These are phyloP conservation scores for Xylariaceae sp. DNA, from an alignment of 2,329 filamentous ascomycete genomes.

Conservation along the genomic window DNA sequence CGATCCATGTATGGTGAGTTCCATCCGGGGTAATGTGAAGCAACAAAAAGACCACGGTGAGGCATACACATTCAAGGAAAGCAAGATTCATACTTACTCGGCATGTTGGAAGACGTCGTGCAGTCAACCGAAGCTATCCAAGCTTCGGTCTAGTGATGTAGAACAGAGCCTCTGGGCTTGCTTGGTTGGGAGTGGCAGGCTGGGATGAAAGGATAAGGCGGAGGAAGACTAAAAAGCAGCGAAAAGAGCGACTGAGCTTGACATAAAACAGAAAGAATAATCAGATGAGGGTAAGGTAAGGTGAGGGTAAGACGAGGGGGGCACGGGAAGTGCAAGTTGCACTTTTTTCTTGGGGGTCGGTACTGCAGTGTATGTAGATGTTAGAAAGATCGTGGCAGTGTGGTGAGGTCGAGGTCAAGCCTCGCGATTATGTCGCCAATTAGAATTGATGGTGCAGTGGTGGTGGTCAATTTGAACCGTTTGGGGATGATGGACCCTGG, in stretches of 20 bases:
- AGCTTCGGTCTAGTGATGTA: slow-evolving; percentile 12
- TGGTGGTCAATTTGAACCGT: neutral
- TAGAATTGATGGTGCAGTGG: neutral
- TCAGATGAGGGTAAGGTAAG: neutral
- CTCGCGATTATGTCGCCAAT: neutral
- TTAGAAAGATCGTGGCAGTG: neutral
- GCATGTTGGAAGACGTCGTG: slow-evolving; percentile 27
- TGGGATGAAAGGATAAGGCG: slow-evolving; percentile 3
- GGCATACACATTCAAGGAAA: neutral
- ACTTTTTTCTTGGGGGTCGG: slow-evolving; percentile 4
- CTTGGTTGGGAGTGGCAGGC: slow-evolving; percentile 3
- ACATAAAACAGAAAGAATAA: neutral
- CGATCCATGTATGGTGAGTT: neutral
- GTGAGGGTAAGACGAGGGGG: slow-evolving; percentile 4
- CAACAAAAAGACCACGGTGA: neutral
- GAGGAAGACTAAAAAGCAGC: neutral
- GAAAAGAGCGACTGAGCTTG: slow-evolving; percentile 24
- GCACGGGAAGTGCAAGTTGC: slow-evolving; percentile 2
- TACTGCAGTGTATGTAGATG: slow-evolving; percentile 5
- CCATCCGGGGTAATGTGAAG: neutral
- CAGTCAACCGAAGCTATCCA: slow-evolving; percentile 9
- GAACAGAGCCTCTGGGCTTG: slow-evolving; percentile 1
- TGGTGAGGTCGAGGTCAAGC: neutral
- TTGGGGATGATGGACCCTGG: neutral
- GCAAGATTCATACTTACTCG: slow-evolving; percentile 30